Evolutionary conservation across 257 asterid genomes (phyloP).

Genomic region (Forsythia viridissima): DNA sequence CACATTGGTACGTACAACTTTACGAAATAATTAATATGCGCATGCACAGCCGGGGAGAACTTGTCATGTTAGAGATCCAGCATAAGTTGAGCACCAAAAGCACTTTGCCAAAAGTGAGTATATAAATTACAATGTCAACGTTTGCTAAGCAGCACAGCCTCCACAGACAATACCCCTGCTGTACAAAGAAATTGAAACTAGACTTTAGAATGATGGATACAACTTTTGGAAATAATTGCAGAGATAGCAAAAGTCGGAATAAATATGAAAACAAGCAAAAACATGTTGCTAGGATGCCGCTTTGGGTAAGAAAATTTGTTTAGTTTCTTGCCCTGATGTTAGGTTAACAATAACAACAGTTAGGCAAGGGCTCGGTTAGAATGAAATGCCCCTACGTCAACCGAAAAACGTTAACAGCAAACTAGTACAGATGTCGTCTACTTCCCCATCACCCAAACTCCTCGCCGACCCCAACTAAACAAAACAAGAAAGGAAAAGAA

Average conservation of each 20-base stretch:
- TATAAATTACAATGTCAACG: background rate
- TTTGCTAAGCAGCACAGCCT: slow-evolving; percentile 60
- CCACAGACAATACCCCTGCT: slow-evolving; percentile 79
- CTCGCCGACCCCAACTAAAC: too few relatives aligned
- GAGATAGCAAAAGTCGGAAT: background rate
- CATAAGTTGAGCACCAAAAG: slow-evolving; percentile 1
- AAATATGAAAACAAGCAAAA: background rate
- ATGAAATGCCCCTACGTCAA: background rate
- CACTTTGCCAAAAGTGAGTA: slow-evolving; percentile 3
- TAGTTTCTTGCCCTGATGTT: background rate
- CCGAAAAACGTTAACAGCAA: too few relatives aligned
- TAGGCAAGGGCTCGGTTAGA: background rate
- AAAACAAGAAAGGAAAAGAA: too few relatives aligned
- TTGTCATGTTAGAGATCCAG: slow-evolving; percentile 14
- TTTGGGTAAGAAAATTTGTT: background rate
- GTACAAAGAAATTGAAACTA: background rate
- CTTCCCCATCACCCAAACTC: too few relatives aligned
- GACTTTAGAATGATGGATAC: background rate
- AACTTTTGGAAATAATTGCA: background rate
- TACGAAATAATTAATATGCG: background rate
- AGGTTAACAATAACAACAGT: background rate
- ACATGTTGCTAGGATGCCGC: background rate
- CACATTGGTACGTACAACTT: slow-evolving; percentile 8
- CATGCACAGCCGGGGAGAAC: background rate
- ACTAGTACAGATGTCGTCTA: too few relatives aligned